phyloP scores from a whole-genome alignment of 164 flowering plant genomes.

The Hamamelis virginiana region DNA sequence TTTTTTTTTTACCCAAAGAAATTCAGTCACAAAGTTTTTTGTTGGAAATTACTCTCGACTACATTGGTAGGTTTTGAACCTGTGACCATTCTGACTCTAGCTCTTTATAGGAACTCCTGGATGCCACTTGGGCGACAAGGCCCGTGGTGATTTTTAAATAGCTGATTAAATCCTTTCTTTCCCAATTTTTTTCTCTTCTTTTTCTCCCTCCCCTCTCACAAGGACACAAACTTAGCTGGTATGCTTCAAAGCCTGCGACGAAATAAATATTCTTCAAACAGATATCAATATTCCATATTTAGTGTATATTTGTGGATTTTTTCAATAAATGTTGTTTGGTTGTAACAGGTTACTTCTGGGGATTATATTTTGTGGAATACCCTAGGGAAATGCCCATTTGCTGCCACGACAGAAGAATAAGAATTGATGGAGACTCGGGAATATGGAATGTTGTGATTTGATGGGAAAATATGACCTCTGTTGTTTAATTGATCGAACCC shows the following conservation, averaged over 20 bases:
- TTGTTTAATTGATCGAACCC: neutral
- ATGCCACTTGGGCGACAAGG: no score
- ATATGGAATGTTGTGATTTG: neutral
- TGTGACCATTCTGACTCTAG: no score
- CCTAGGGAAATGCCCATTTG: constrained; percentile 88
- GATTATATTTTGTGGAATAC: constrained; percentile 98
- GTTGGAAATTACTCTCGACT: no score
- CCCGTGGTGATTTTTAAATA: no score
- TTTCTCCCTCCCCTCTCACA: no score
- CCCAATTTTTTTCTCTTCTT: neutral
- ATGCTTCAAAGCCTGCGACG: neutral
- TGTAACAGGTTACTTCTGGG: constrained; percentile 70
- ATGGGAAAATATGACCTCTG: neutral
- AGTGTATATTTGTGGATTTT: neutral
- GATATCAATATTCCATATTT: neutral
- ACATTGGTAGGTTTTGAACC: no score
- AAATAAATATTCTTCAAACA: neutral
- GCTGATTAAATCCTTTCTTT: neutral
- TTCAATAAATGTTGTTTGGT: neutral
- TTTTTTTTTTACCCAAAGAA: no score
- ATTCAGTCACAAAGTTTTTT: no score
- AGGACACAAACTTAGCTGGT: neutral
- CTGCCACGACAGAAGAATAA: constrained; percentile 37
- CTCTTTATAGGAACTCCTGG: no score
- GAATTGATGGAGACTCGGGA: neutral